Percentiles rank a stretch among this genome's conserved stretches.
These are phyloP conservation scores for Pleurotus salmoneostramineus DNA, from an alignment of 768 basidiomycete species.

Conservation along the genomic window DNA sequence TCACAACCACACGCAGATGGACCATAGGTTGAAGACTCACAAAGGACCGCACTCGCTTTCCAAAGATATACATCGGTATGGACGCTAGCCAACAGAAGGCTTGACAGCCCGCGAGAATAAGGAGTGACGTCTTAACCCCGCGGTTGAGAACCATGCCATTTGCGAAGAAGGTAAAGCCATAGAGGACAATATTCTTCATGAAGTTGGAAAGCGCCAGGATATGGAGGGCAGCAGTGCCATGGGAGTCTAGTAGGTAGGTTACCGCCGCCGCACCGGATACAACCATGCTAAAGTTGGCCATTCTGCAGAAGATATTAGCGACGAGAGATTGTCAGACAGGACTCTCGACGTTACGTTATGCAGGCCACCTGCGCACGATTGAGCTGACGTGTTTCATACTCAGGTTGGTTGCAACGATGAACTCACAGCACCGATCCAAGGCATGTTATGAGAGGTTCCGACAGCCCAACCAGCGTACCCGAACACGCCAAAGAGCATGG, in stretches of 20 bases:
- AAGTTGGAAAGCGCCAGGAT: conserved; percentile 39
- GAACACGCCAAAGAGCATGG: conserved; percentile 39
- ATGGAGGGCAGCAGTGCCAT: conserved; percentile 35
- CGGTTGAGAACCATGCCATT: conserved; percentile 33
- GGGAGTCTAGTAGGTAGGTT: conserved; percentile 43
- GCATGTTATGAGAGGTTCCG: conserved; percentile 36
- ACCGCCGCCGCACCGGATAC: conserved; percentile 37
- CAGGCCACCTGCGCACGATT: neutral
- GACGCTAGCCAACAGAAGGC: conserved; percentile 37
- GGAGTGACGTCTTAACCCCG: conserved; percentile 34
- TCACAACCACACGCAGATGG: neutral
- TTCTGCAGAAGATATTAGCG: conserved; percentile 16
- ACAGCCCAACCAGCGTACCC: conserved; percentile 45
- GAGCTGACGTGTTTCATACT: neutral
- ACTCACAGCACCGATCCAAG: conserved; percentile 41
- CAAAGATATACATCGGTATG: conserved; percentile 40
- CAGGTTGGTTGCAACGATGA: conserved; percentile 10
- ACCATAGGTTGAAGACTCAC: conserved; percentile 22
- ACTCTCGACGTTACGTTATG: neutral
- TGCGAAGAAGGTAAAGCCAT: conserved; percentile 40
- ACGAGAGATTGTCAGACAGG: neutral
- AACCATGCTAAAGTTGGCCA: conserved; percentile 41
- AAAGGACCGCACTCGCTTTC: conserved; percentile 36
- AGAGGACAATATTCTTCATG: conserved; percentile 40
- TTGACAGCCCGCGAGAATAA: conserved; percentile 35